These are phyloP conservation scores for Wickerhamomyces rabaulensis DNA, from an alignment of 805 yeast species.

Conservation along the genomic window DNA sequence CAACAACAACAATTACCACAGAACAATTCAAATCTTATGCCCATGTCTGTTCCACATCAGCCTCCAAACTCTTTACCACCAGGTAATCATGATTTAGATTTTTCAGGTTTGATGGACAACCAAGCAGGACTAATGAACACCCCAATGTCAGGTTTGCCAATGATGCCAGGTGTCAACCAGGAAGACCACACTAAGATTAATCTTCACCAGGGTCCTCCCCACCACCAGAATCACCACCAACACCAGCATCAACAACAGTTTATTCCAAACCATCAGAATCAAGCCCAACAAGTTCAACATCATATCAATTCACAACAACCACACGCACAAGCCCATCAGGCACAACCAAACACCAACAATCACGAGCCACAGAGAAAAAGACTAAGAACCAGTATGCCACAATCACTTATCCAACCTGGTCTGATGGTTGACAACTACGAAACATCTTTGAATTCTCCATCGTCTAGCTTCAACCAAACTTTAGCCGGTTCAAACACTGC, in stretches of 20 bases:
- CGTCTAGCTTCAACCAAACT: background rate
- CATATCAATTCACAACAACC: background rate
- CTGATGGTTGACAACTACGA: slow-evolving; percentile 7
- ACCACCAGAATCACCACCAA: slow-evolving; percentile 9
- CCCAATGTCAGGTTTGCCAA: background rate
- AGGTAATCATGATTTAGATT: background rate
- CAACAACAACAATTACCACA: slow-evolving; percentile 5
- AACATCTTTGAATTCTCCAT: background rate
- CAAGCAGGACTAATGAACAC: background rate
- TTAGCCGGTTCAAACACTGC: background rate
- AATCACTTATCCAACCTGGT: slow-evolving; percentile 7
- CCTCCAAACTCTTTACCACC: background rate
- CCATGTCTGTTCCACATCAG: background rate
- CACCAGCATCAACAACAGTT: slow-evolving; percentile 7
- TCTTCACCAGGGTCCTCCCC: slow-evolving; percentile 2
- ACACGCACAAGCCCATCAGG: background rate
- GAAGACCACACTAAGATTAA: background rate
- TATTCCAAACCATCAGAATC: slow-evolving; percentile 4
- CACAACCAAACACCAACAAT: background rate
- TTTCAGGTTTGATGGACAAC: background rate
- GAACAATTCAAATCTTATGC: background rate
- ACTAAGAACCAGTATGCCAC: slow-evolving; percentile 3
- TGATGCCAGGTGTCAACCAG: background rate
- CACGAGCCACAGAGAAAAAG: slow-evolving; percentile 1
- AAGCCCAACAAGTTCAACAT: slow-evolving; percentile 3